Percentiles rank a stretch among this genome's conserved stretches.
Conservation (phyloP, 75 land plant genomes). For the Sequoia sempervirens region DNA sequence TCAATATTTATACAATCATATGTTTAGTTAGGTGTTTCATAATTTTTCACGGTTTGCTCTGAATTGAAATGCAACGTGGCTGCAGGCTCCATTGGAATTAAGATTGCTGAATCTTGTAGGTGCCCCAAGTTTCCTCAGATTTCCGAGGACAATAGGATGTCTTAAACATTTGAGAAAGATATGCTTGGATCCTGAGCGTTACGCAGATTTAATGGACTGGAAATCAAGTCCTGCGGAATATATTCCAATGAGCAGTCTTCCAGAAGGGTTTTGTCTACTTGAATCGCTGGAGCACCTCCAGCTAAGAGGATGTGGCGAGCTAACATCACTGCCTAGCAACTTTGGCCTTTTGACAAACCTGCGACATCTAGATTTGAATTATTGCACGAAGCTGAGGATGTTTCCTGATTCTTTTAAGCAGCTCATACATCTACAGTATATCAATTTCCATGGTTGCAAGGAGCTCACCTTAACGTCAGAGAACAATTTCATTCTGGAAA, state of each 20-base stretch:
- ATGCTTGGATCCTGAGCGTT: neutral
- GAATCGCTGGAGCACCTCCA: neutral
- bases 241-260: neutral
- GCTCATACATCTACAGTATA: no score
- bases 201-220: no score
- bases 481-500: no score
- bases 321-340: neutral
- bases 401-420: neutral
- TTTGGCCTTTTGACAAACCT: neutral
- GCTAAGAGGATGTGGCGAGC: neutral
- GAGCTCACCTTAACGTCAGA: no score
- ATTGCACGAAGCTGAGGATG: no score
- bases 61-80: neutral
- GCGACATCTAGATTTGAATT: no score
- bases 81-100: no score
- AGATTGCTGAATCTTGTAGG: no score
- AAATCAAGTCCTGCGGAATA: no score
- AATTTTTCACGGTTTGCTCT: neutral
- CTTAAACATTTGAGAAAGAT: neutral
- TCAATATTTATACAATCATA: no score
- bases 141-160: neutral
- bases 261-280: neutral
- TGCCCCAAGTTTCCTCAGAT: neutral
- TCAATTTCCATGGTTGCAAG: no score
- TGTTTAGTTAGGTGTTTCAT: neutral